Conservation (phyloP, 768 basidiomycete genomes). For the Naganishia vishniacii region DNA sequence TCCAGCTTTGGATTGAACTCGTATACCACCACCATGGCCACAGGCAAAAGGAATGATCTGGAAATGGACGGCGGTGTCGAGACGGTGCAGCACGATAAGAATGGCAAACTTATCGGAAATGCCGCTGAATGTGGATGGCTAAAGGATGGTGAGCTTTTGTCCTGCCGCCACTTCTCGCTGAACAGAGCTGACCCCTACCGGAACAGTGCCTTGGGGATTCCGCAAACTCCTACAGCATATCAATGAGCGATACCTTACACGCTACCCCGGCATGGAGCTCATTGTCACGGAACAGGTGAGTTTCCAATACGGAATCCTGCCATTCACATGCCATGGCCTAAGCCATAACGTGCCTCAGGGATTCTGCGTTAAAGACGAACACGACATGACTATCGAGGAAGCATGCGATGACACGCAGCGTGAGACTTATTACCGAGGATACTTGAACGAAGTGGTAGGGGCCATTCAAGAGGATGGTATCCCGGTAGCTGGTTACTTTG, state of each 20-base stretch:
- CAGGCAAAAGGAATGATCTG: constrained; percentile 12
- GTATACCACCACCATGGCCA: constrained; percentile 23
- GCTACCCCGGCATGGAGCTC: constrained; percentile 10
- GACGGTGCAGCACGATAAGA: constrained; percentile 3
- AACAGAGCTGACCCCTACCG: background rate
- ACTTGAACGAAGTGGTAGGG: constrained; percentile 25
- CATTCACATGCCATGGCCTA: background rate
- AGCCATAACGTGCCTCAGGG: background rate
- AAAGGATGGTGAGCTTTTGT: background rate
- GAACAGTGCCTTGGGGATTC: constrained; percentile 31
- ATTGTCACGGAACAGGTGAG: constrained; percentile 28
- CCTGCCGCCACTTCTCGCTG: background rate
- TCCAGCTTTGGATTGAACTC: constrained; percentile 28
- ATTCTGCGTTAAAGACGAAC: constrained; percentile 26
- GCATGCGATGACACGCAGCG: constrained; percentile 23
- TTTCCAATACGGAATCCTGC: background rate
- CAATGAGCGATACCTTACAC: constrained; percentile 18
- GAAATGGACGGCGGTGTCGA: constrained; percentile 7
- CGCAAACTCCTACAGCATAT: constrained; percentile 29
- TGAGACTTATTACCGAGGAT: constrained; percentile 28
- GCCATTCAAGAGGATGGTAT: constrained; percentile 25
- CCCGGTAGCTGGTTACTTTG: constrained; percentile 27
- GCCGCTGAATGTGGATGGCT: background rate
- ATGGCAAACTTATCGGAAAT: constrained; percentile 10
- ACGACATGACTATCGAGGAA: constrained; percentile 22